Conservation (phyloP, 805 yeast species). For the Metschnikowia baotianmanensis region DNA sequence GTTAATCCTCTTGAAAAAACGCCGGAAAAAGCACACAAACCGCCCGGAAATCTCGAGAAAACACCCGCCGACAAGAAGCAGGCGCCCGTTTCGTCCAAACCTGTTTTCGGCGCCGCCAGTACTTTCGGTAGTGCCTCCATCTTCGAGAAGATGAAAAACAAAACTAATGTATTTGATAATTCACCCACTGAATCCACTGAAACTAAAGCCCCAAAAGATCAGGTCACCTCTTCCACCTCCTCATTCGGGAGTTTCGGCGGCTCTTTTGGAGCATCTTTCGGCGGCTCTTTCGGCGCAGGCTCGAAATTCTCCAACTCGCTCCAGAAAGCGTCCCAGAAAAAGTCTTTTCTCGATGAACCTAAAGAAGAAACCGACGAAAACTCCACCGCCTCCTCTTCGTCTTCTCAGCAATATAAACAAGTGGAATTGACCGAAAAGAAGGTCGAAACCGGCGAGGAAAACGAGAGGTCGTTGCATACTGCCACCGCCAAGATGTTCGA, state of each 20-base stretch:
- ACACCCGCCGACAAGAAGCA: not conserved
- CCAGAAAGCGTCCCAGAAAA: constrained; percentile 47
- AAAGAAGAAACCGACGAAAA: constrained; percentile 21
- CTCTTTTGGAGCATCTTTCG: constrained; percentile 38
- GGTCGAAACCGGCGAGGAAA: constrained; percentile 85
- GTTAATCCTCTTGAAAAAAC: too few relatives aligned
- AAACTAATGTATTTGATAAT: constrained; percentile 26
- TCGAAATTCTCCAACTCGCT: constrained; percentile 55
- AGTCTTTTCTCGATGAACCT: constrained; percentile 56
- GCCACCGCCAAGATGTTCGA: constrained; percentile 78
- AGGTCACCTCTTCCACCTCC: constrained; percentile 6
- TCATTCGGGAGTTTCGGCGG: constrained; percentile 20
- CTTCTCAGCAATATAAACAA: constrained; percentile 45
- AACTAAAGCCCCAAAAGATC: not conserved
- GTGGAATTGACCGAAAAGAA: constrained; percentile 57
- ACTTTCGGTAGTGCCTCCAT: constrained; percentile 34
- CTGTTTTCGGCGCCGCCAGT: constrained; percentile 43
- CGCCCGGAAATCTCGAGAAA: not conserved
- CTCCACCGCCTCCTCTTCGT: constrained; percentile 20
- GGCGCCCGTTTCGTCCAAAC: constrained; percentile 12
- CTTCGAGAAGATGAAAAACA: constrained; percentile 24
- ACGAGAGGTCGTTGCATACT: constrained; percentile 65
- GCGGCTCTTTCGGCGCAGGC: constrained; percentile 43
- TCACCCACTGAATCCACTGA: constrained; percentile 1
- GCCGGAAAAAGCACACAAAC: not conserved